Evolutionary conservation across 2,329 filamentous ascomycete genomes (phyloP), one percentile per base, ranked within the genome.

Genomic region (Lasiodiplodia hormozganensis): DNA sequence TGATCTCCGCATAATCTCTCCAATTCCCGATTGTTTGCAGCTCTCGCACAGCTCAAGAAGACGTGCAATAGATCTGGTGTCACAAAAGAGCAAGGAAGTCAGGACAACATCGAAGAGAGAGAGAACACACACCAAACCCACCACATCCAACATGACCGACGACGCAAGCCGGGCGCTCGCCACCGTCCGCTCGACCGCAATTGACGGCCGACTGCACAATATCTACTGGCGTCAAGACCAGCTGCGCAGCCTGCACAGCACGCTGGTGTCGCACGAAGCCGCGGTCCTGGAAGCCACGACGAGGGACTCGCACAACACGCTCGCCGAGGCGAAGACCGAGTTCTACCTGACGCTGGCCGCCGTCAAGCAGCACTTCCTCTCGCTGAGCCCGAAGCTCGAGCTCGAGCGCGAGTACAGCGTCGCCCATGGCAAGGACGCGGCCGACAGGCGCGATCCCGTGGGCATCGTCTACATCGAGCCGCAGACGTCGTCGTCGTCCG

Each of bases 381-480:
- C 77, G 4, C 73, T 86, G 7, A 75, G 83, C 52, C 78, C 78
- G 3, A 74, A 76, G 38, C 72, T 77, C 66, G 78, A 76, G 34
- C 74, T 82, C 0, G 75, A 80, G 53, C 69, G 79, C 2, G 84
- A 85, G 69, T 84, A 85, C 69, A 72, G 75, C 2, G 73, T 85
- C 43, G 76, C 79, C 5, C 78, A 77, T 25, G 80, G 80, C 16
- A 77, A 78, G 52, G 75, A 85, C 71, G 80, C 80, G 28, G 31
- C 69, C 7, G 71, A 76, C 4, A 71, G 75, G 62, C 76, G 77
- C 67, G 71, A 75, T 0, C 79, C 79, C 2, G 76, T 76, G 56
- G 83, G 83, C 2, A 76, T 84, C 65, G 80, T 83, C 1, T 84
- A 84, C 54, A 83, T 88, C 62, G 80, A 84, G 60, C 84, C 85